Evolutionary conservation across 1,139 yeast species (phyloP).

Genomic region (Hanseniaspora uvarum): DNA sequence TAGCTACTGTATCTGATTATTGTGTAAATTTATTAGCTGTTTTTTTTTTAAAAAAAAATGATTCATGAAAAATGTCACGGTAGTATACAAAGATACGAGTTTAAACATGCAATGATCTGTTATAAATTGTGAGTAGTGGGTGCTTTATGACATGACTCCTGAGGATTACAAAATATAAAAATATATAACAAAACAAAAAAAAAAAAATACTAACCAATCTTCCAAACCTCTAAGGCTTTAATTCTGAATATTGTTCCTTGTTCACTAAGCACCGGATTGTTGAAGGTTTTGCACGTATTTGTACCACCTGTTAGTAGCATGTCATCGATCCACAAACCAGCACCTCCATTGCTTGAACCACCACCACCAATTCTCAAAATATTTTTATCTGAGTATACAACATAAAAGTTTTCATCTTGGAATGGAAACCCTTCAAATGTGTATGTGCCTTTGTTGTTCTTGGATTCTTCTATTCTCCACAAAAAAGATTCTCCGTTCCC

Average conservation of each 20-base stretch:
- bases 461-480: conserved; percentile 55
- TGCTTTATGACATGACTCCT: too few species aligned
- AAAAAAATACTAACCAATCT: conserved; percentile 39
- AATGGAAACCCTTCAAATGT: conserved; percentile 76
- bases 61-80: too few species aligned
- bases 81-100: too few species aligned
- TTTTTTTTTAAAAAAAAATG: too few species aligned
- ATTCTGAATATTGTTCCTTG: conserved; percentile 59
- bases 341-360: conserved; percentile 73
- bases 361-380: conserved; percentile 88
- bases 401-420: conserved; percentile 80
- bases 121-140: too few species aligned
- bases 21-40: not conserved
- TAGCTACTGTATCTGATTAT: too few species aligned
- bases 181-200: not conserved
- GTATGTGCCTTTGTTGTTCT: conserved; percentile 24
- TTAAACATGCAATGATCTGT: too few species aligned
- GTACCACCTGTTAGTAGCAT: conserved; percentile 68
- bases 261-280: conserved; percentile 66
- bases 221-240: conserved; percentile 78
- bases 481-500: conserved; percentile 95
- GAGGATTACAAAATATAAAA: not conserved
- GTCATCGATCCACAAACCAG: conserved; percentile 62
- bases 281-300: conserved; percentile 72
- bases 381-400: conserved; percentile 67